phyloP scores from a whole-genome alignment of 1,284 basidiomycete genomes.

The Ceratobasidium sp. region DNA sequence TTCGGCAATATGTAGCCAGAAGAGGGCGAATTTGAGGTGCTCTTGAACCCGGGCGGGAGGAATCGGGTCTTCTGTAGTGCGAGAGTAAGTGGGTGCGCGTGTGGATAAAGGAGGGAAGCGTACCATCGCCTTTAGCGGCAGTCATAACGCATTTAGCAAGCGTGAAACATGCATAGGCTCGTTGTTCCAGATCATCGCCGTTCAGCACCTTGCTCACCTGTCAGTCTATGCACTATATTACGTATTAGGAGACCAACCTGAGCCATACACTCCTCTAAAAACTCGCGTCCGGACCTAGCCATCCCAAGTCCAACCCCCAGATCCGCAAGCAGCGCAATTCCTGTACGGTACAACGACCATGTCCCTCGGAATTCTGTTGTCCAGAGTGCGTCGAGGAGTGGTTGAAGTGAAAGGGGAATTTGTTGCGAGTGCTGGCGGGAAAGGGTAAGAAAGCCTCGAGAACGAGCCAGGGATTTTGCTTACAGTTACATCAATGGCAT shows the following conservation, averaged over 20 bases:
- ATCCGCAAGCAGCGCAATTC: constrained; percentile 72
- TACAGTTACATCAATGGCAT: constrained; percentile 29
- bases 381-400: constrained; percentile 72
- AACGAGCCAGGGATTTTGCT: neutral
- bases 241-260: constrained; percentile 56
- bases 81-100: neutral
- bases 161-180: constrained; percentile 73
- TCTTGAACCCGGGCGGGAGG: constrained; percentile 23
- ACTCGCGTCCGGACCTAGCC: constrained; percentile 64
- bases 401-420: constrained; percentile 64
- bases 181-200: constrained; percentile 72
- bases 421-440: constrained; percentile 58
- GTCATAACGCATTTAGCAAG: constrained; percentile 73
- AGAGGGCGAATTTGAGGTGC: constrained; percentile 60
- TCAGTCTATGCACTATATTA: neutral
- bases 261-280: constrained; percentile 77
- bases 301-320: constrained; percentile 74
- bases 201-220: constrained; percentile 63
- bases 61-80: constrained; percentile 24
- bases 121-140: constrained; percentile 45
- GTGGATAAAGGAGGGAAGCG: neutral
- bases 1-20: constrained; percentile 68
- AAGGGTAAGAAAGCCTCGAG: constrained; percentile 34
- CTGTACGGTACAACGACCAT: constrained; percentile 67
- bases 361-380: constrained; percentile 76